These are phyloP conservation scores for Sonneratia alba DNA, from an alignment of 345 rosid genomes.

Conservation along the genomic window DNA sequence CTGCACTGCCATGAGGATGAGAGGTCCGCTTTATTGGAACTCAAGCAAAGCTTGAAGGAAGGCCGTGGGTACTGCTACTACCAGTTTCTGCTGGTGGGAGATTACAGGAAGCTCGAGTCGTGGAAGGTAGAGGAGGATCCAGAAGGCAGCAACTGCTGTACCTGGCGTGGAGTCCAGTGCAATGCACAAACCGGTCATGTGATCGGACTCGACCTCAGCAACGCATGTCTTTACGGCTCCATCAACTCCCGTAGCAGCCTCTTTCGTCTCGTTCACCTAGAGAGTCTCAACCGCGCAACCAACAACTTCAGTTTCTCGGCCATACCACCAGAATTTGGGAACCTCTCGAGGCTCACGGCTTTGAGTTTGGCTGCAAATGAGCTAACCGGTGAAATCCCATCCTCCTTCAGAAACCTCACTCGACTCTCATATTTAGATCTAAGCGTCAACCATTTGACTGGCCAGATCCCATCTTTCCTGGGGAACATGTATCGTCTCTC, in stretches of 20 bases:
- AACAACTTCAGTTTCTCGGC: not conserved
- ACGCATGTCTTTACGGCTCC: constrained; percentile 1
- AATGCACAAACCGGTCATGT: not conserved
- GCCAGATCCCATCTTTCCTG: constrained; percentile 6
- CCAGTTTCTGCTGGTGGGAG: not conserved
- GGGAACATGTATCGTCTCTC: not conserved
- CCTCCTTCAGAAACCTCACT: not conserved
- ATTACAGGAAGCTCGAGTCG: not conserved
- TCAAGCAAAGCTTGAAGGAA: not conserved
- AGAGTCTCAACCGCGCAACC: not conserved
- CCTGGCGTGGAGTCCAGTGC: not conserved
- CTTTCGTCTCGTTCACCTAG: constrained; percentile 4
- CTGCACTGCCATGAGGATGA: not conserved
- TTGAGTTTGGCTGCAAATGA: constrained; percentile 6
- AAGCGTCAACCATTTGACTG: constrained; percentile 4
- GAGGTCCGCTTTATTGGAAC: not conserved
- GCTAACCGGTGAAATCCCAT: constrained; percentile 9
- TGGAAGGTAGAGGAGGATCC: not conserved
- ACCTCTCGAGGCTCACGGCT: not conserved
- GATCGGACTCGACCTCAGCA: not conserved
- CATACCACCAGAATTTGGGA: not conserved
- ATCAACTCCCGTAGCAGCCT: constrained; percentile 9
- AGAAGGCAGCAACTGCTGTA: not conserved
- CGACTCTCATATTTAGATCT: constrained; percentile 12
- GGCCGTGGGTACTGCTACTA: not conserved